phyloP scores from a whole-genome alignment of 805 yeast species.

The Cyberlindnera meyerae region DNA sequence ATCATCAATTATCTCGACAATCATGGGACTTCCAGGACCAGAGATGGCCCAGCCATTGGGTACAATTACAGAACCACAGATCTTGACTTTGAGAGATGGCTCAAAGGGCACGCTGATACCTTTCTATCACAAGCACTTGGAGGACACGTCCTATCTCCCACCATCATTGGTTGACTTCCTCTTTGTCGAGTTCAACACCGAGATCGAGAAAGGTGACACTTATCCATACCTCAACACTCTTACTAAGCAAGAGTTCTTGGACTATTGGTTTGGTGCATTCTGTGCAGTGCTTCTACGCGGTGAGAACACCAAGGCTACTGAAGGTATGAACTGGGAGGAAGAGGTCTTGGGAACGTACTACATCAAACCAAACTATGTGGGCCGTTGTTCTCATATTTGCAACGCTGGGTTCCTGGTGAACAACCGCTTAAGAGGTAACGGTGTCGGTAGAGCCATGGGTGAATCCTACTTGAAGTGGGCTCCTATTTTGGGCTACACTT shows the following conservation, averaged over 20 bases:
- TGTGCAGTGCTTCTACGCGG: slow-evolving; percentile 57
- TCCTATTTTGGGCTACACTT: slow-evolving; percentile 70
- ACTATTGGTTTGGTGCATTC: slow-evolving; percentile 65
- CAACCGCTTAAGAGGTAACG: slow-evolving; percentile 52
- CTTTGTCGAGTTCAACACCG: slow-evolving; percentile 51
- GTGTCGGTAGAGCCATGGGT: slow-evolving; percentile 71
- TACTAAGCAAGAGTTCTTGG: slow-evolving; percentile 45
- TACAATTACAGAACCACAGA: slow-evolving; percentile 29
- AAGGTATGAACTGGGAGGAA: slow-evolving; percentile 38
- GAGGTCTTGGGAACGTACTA: slow-evolving; percentile 68
- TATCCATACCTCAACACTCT: slow-evolving; percentile 55
- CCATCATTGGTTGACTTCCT: slow-evolving; percentile 40
- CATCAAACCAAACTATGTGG: slow-evolving; percentile 81
- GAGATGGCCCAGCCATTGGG: slow-evolving; percentile 28
- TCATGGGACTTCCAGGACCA: slow-evolving; percentile 27
- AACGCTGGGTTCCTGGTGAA: slow-evolving; percentile 84
- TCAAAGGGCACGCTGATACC: slow-evolving; percentile 57
- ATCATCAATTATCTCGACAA: too few relatives aligned
- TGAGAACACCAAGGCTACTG: slow-evolving; percentile 16
- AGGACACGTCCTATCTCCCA: slow-evolving; percentile 40
- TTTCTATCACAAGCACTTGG: slow-evolving; percentile 35
- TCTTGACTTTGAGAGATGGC: slow-evolving; percentile 39
- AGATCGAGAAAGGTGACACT: slow-evolving; percentile 68
- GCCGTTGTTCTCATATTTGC: slow-evolving; percentile 81
- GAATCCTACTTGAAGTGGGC: slow-evolving; percentile 64